Base-by-base conservation (phyloP, 2,329 filamentous ascomycete species). In the Ilyonectria robusta region DNA sequence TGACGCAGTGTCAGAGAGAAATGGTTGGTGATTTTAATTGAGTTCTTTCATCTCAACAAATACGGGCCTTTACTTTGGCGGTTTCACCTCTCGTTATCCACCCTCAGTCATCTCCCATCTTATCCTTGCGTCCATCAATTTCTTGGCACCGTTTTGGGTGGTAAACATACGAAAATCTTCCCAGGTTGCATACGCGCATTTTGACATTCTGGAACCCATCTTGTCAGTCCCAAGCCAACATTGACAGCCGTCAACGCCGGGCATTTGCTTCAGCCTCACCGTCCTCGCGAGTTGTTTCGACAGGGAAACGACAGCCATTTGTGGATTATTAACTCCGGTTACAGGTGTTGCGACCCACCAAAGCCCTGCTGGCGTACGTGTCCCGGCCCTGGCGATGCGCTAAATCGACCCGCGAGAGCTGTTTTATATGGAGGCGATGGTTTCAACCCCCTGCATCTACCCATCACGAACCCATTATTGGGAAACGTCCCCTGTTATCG, bases 291-390 rank as follows among this genome's bases (percentile, higher is more conserved):
- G 23, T 60, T 55, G 62, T 65, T 65, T 65, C 62, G 11, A 61
- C 46, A 35, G 26, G 31, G 31, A 15, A 48, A 37, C 57, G 21
- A 46, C 44, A 21, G 23, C 51, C 47, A 65, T 65, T 65, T 57
- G 62, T 65, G 62, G 62, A 65, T 46, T 65, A 56, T 65, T 21
- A 46, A 21, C 33, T 54, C 57, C 60, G 57, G 57, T 59, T 48
- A 54, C 55, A 55, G 57, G 46, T 54, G n/a, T 63, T 23, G 31
- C 51, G 62, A 29, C 33, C 62, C 62, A 50, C 58, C n/a, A 29
- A 50, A 44, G 57, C n/a, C 26, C 15, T 26, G 58, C 54, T 63
- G 51, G 40, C 6, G 40, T 42, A 63, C 62, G 62, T 23, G 62
- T 50, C 37, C 48, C 42, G 26, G 44, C 7, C 56, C 57, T 51